phyloP scores from a whole-genome alignment of 495 filamentous ascomycete genomes.

The Daldinia decipiens region DNA sequence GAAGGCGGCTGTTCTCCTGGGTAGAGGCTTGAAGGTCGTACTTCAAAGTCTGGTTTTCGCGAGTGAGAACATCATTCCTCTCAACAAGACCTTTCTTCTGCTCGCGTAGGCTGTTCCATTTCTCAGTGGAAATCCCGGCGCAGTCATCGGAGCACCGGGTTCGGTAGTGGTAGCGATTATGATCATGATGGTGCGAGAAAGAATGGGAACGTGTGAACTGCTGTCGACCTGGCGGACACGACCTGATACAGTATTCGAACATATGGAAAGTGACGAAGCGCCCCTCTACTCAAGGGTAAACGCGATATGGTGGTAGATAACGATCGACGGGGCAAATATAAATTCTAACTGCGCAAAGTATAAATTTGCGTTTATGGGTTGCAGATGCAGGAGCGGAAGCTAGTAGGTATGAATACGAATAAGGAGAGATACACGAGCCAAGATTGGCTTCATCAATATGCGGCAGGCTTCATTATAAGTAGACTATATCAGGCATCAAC shows the following conservation, averaged over 20 bases:
- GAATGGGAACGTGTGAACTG: constrained; percentile 36
- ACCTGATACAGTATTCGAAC: constrained; percentile 40
- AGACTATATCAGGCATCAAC: constrained; percentile 22
- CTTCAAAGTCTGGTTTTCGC: constrained; percentile 44
- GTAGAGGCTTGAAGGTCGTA: constrained; percentile 25
- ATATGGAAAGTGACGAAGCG: constrained; percentile 29
- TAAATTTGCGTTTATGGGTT: constrained; percentile 26
- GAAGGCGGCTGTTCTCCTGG: constrained; percentile 27
- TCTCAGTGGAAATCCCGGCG: constrained; percentile 39
- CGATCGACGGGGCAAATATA: constrained; percentile 14
- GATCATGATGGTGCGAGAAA: constrained; percentile 37
- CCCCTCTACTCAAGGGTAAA: constrained; percentile 27
- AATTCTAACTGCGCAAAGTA: constrained; percentile 23
- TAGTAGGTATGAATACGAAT: constrained; percentile 38
- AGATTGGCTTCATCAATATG: constrained; percentile 32
- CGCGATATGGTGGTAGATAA: constrained; percentile 17
- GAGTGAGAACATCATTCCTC: constrained; percentile 28
- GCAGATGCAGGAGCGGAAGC: constrained; percentile 41
- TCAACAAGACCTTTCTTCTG: constrained; percentile 32
- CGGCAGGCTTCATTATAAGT: constrained; percentile 39
- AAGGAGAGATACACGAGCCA: constrained; percentile 33
- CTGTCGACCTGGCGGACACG: constrained; percentile 21
- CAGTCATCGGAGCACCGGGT: constrained; percentile 43
- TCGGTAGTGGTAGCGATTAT: constrained; percentile 24
- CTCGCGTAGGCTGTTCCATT: constrained; percentile 40